Conservation (phyloP, 2,329 filamentous ascomycete genomes). For the Alternaria postmessia region DNA sequence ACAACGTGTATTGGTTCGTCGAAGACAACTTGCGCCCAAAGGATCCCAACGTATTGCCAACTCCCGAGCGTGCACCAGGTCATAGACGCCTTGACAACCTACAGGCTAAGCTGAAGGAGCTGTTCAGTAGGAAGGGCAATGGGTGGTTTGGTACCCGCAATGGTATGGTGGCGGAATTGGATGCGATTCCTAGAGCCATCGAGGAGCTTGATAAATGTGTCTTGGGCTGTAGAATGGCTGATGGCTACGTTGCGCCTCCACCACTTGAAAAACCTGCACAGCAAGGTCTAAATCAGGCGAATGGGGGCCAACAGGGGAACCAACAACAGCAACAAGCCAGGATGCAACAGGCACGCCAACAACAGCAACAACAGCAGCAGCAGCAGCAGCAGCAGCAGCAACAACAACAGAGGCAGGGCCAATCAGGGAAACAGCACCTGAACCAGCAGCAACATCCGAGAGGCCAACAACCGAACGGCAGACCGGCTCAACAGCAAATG, state of each 20-base stretch:
- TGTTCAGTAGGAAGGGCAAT: slow-evolving; percentile 42
- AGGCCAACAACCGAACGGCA: slow-evolving; percentile 16
- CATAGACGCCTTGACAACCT: slow-evolving; percentile 43
- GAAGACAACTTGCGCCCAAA: slow-evolving; percentile 41
- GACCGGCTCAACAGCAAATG: slow-evolving; percentile 15
- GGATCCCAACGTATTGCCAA: slow-evolving; percentile 33
- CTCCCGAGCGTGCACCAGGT: slow-evolving; percentile 31
- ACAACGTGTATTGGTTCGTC: slow-evolving; percentile 49
- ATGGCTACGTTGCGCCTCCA: slow-evolving; percentile 34
- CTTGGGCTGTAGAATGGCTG: slow-evolving; percentile 41
- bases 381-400: slow-evolving; percentile 14
- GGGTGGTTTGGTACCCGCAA: slow-evolving; percentile 51
- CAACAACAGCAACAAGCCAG: slow-evolving; percentile 11
- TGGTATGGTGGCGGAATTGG: slow-evolving; percentile 48
- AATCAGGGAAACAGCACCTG: slow-evolving; percentile 13
- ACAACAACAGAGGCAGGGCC: slow-evolving; percentile 8
- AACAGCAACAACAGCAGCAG: slow-evolving; percentile 9
- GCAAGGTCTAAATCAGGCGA: slow-evolving; percentile 10
- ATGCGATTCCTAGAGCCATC: slow-evolving; percentile 48
- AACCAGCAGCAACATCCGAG: slow-evolving; percentile 23
- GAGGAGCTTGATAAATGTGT: slow-evolving; percentile 50
- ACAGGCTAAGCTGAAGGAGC: slow-evolving; percentile 40
- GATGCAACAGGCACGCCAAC: slow-evolving; percentile 17
- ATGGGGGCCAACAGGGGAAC: slow-evolving; percentile 13
- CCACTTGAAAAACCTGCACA: slow-evolving; percentile 17